Evolutionary conservation across 1,284 basidiomycete species (phyloP).

Genomic region (Gomphus bonarii): DNA sequence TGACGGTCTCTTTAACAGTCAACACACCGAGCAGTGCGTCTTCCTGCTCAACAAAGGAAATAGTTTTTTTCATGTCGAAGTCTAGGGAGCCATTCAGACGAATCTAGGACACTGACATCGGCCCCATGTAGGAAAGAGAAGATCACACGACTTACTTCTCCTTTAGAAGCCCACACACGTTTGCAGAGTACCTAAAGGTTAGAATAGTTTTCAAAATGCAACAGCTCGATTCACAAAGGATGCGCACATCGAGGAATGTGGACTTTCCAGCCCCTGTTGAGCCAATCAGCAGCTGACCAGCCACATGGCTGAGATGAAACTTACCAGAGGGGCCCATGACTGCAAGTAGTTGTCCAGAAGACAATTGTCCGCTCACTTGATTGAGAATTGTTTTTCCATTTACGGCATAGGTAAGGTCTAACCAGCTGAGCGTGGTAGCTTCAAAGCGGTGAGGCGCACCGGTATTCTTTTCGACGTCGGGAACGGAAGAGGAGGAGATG

Average conservation of each 20-base stretch:
- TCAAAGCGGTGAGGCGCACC: background rate
- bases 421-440: background rate
- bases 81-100: background rate
- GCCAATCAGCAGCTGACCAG: background rate
- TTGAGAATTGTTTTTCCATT: background rate
- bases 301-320: background rate
- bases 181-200: background rate
- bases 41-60: constrained; percentile 48
- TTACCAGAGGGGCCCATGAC: background rate
- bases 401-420: background rate
- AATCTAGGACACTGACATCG: background rate
- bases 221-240: background rate
- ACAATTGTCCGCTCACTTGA: background rate
- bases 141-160: background rate
- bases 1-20: constrained; percentile 53
- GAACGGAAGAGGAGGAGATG: background rate
- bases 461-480: background rate
- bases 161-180: background rate
- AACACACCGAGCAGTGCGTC: constrained; percentile 51
- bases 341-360: background rate
- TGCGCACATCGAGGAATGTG: background rate
- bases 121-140: background rate
- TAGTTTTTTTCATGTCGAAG: background rate
- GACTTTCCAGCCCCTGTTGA: background rate
- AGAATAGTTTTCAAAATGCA: background rate